Evolutionary conservation across 345 rosid species (phyloP), one percentile per base, ranked within the genome.

Genomic region (Clarkia xantiana): DNA sequence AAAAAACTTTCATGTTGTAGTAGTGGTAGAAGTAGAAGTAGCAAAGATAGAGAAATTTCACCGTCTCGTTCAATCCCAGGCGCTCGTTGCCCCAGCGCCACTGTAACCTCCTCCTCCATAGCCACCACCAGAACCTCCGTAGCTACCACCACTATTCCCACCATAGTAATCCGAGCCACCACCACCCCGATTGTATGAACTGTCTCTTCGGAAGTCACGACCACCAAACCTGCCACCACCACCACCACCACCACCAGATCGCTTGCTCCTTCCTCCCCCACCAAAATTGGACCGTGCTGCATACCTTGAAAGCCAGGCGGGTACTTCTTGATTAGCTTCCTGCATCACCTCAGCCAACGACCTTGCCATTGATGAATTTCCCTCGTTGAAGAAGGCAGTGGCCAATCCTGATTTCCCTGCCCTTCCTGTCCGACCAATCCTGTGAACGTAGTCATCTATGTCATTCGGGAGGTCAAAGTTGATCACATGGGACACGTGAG

Each of bases 361-460:
- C 76, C 67, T 78, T 4, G 97, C 95, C 72, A 89, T 6, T 14
- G 94, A 76, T 4, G 71, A 18, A 62, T 83, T 90, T 59, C 70
- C 70, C 36, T 90, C 97, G 14, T 86, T 86, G 63, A 90, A 90
- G 74, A 90, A 90, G 61, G 97, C 96, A 42, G 97, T 86, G 2
- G 97, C 97, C 39, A 90, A 62, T 47, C 97, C 97, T 42, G 76
- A 45, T 51, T 90, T 90, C 43, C 97, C 97, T 17, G 97, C 97
- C 51, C 97, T 80, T 23, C 97, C 97, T 40, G 97, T 90, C n/a
- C 97, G 60, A 62, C 97, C 97, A 55, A 90, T 90, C 11, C 96
- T 89, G 62, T 90, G 97, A 29, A 90, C 97, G 43, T 90, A 90
- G 66, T 90, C 97, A 56, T 90, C 96, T 23, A 90, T 90, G 60